Percentiles rank a stretch among this genome's conserved stretches.
Conservation (phyloP, 2,329 filamentous ascomycete species). For the Epichloe bromicola region DNA sequence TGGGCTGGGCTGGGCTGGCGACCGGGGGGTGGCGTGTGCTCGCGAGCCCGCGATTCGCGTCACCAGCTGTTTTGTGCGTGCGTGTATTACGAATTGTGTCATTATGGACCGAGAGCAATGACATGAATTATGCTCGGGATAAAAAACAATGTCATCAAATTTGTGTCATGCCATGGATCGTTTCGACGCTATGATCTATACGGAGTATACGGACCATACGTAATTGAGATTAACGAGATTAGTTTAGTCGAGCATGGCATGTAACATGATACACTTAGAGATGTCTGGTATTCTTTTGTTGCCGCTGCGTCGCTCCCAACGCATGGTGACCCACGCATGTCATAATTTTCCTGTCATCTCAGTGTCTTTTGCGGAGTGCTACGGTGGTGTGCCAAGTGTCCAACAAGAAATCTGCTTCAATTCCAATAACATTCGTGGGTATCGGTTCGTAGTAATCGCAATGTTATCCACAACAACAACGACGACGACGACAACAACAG, state of each 20-base stretch:
- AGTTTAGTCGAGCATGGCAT: background rate
- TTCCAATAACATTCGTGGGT: no score
- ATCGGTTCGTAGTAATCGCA: no score
- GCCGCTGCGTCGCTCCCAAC: no score
- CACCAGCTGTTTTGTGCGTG: background rate
- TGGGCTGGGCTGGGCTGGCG: background rate
- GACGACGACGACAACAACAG: fast-evolving
- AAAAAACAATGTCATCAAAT: background rate
- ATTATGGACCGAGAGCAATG: background rate
- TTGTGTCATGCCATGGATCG: background rate
- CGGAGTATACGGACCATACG: background rate
- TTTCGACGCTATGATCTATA: background rate
- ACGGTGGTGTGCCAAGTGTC: no score
- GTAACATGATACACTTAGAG: no score
- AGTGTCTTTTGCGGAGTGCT: no score
- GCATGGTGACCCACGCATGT: no score
- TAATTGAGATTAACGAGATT: background rate
- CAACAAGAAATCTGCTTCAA: no score
- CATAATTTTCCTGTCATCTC: no score
- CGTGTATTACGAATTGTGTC: background rate
- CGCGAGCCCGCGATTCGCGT: background rate
- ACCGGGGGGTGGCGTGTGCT: background rate
- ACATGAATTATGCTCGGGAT: background rate
- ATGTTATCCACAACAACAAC: no score
- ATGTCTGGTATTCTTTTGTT: no score